Percentiles rank a stretch among this genome's conserved stretches.
Evolutionary conservation across 2,329 filamentous ascomycete genomes (phyloP).

Genomic region (Aspergillus tamarii): DNA sequence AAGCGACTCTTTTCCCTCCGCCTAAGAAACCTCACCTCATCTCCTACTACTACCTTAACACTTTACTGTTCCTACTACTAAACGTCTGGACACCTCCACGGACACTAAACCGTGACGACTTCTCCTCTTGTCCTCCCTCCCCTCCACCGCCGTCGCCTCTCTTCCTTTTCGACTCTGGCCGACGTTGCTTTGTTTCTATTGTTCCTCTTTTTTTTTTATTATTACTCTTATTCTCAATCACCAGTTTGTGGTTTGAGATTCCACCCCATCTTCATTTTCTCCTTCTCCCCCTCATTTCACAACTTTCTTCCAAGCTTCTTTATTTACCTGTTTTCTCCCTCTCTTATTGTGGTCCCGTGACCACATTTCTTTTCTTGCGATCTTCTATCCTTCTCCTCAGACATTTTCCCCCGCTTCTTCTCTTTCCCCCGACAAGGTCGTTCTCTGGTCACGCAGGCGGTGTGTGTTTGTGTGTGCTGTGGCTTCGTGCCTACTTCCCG

Average conservation of each 20-base stretch:
- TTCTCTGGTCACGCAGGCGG: constrained; percentile 39
- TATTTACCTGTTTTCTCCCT: background rate
- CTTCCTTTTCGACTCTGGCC: background rate
- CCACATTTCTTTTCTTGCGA: background rate
- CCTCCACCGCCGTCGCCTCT: background rate
- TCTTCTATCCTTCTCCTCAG: constrained; percentile 5
- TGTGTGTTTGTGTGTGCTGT: constrained; percentile 39
- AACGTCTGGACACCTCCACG: background rate
- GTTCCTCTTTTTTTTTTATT: background rate
- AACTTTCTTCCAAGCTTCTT: constrained; percentile 12
- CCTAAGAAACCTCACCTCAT: constrained; percentile 1
- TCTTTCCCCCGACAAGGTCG: constrained; percentile 15
- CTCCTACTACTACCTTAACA: background rate
- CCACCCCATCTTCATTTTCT: constrained; percentile 7
- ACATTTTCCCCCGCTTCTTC: constrained; percentile 13
- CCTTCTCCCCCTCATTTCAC: constrained; percentile 12
- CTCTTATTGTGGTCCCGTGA: constrained; percentile 6
- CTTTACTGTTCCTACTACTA: background rate
- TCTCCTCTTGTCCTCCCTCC: background rate
- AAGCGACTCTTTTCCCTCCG: background rate
- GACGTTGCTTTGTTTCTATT: background rate
- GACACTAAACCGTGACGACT: constrained; percentile 4
- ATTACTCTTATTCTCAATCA: background rate
- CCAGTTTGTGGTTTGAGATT: background rate
- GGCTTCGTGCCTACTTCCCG: constrained; percentile 33